Percentiles rank a stretch among this genome's conserved stretches.
These are phyloP conservation scores for Aspergillus arachidicola DNA, from an alignment of 2,329 filamentous ascomycete genomes.

Conservation along the genomic window DNA sequence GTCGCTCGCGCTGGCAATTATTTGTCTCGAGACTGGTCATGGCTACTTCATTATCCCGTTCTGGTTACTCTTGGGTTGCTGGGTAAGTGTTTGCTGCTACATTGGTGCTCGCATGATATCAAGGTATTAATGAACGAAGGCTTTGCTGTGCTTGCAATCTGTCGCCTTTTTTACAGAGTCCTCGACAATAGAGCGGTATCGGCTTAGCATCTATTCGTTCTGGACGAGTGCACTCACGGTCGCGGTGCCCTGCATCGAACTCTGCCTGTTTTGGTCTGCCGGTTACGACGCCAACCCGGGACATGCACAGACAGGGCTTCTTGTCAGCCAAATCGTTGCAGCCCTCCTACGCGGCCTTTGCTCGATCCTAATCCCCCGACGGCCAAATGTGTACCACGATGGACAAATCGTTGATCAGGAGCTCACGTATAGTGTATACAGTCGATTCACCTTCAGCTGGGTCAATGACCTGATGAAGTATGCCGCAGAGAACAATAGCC, in stretches of 20 bases:
- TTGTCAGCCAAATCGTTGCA: constrained; percentile 51
- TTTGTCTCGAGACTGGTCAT: constrained; percentile 44
- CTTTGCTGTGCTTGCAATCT: constrained; percentile 35
- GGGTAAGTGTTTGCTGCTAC: constrained; percentile 57
- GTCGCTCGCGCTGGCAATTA: constrained; percentile 60
- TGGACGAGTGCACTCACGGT: constrained; percentile 31
- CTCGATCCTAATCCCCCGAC: constrained; percentile 63
- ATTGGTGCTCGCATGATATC: neutral
- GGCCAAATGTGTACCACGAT: constrained; percentile 67
- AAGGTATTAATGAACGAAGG: constrained; percentile 20
- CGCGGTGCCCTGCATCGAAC: constrained; percentile 25
- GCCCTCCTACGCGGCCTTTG: constrained; percentile 30
- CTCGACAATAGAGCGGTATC: constrained; percentile 35
- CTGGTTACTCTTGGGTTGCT: constrained; percentile 63
- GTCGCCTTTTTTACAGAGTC: constrained; percentile 38
- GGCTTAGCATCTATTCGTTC: constrained; percentile 34
- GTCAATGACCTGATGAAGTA: constrained; percentile 56
- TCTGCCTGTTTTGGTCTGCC: constrained; percentile 35
- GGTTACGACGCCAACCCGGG: constrained; percentile 13
- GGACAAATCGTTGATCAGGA: constrained; percentile 65
- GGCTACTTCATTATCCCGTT: constrained; percentile 52
- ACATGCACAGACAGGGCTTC: constrained; percentile 47
- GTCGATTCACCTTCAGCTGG: constrained; percentile 69
- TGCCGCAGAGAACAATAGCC: constrained; percentile 59
- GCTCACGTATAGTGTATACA: constrained; percentile 62